Base-by-base conservation (phyloP, 2,329 filamentous ascomycete species). In the Xylariomycetidae sp. region DNA sequence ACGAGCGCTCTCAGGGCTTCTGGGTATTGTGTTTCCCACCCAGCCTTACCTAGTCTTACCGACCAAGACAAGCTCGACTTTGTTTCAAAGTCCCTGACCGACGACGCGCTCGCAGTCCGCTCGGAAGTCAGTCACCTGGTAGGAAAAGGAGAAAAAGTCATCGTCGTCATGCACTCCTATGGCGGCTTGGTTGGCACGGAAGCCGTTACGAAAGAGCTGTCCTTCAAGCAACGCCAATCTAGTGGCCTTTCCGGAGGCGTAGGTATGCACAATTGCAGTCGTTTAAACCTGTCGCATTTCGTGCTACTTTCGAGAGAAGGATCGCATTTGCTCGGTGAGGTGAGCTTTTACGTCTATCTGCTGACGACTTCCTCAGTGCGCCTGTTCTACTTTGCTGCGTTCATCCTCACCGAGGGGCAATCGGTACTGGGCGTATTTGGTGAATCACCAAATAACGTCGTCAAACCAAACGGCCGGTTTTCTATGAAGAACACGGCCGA, bases 1-100 rank as follows among this genome's bases (percentile, higher is more conserved):
- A 25, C 19, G 10, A 14, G 18, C 8, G 31, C 41, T 16, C 38
- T 46, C n/a, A 27, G 15, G 18, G 33, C 35, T 11, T 12, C 12
- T 1, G 31, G 33, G 6, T 43, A 39, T 32, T 30, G 20, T 12
- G 38, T 43, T 30, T 8, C 36, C 12, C 40, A 43, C 3, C 43
- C 40, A 20, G 12, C 25, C 9, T 16, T 43, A 3, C 40, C 43
- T n/a, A 43, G 36, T 26, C 30, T 45, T 3, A 40, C 32, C 18
- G 43, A 31, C 25, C 27, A 33, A 17, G 36, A 40, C 15, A 25
- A 38, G 10, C 38, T 34, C 4, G 38, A 41, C n/a, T 43, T 45
- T 33, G 16, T 27, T n/a, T 33, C 34, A 4, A 43, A 31, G 19
- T 15, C 27, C 15, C 27, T 46, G 27, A 31, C 16, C 11, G 25